Evolutionary conservation across 345 rosid genomes (phyloP), one percentile per base, ranked within the genome.

Genomic region (Aquilaria malaccensis): DNA sequence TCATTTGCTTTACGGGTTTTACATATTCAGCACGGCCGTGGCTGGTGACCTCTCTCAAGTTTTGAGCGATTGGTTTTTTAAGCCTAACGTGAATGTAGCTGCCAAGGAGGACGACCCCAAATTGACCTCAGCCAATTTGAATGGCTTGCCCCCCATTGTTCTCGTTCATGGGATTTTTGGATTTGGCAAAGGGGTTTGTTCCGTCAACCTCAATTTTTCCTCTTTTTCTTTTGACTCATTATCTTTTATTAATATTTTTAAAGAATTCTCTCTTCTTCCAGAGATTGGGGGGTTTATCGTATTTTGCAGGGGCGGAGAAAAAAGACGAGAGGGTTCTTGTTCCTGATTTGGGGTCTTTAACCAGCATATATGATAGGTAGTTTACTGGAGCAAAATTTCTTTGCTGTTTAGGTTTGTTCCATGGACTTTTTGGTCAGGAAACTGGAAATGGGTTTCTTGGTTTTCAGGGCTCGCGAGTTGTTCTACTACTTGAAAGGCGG

Each of bases 161-260:
- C 57, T 95, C 54, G 91, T 95, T 32, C 99, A 95, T 76, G 99
- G 99, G 52, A 91, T 95, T 77, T 95, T 95, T 56, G 99, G 99
- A 60, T 95, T 95, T 75, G 99, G 99, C 13, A 83, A 95, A 81
- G 99, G 98, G 85, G 98, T 95, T 65, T 33, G 71, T 57, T 14
- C 7, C 55, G 55, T 30, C 14, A 4, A 50, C 9, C 54, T 37
- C 32, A 49, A 47, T 7, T 61, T 63, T 47, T 43, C 43, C 22
- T 45, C 10, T 33, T 33, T 29, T 9, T 1, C 0, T 41, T 46
- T 32, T 10, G n/a, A 50, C 51, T 50, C 3, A 14, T 52, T 9
- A 22, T 22, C 22, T 55, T n/a, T 22, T 5, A 41, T 43, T 33
- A 10, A 1, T 46, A 60, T 29, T 56, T 7, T n/a, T 48, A 22